Conservation (phyloP, 2,329 filamentous ascomycete genomes). For the Botrytis fragariae region DNA sequence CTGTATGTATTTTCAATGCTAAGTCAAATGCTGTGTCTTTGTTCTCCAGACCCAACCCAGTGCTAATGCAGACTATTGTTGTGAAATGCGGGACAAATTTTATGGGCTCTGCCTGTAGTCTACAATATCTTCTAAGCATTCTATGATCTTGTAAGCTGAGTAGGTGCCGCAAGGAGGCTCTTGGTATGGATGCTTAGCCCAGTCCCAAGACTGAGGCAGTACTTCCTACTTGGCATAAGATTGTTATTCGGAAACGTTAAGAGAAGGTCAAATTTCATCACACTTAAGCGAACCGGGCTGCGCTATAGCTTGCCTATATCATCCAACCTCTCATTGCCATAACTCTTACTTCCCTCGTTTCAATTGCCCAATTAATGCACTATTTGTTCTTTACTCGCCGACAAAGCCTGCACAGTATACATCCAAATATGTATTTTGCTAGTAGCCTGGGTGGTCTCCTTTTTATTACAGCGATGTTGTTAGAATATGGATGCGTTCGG, state of each 20-base stretch:
- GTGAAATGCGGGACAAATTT: not conserved
- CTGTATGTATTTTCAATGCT: not conserved
- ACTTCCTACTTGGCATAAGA: not conserved
- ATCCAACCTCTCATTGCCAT: not conserved
- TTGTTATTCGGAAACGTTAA: not conserved
- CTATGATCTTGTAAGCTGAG: not conserved
- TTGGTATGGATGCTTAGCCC: not conserved
- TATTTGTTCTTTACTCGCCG: not conserved
- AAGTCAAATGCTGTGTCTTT: no score
- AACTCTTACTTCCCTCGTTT: not conserved
- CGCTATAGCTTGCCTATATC: not conserved
- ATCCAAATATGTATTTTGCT: not conserved
- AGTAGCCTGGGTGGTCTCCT: not conserved
- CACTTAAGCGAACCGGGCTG: not conserved
- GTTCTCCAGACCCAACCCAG: no score
- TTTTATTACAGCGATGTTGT: not conserved
- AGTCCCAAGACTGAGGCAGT: not conserved
- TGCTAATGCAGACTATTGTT: not conserved
- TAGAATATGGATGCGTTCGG: not conserved
- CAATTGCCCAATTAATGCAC: not conserved
- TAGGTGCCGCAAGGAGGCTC: not conserved
- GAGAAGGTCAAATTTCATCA: not conserved
- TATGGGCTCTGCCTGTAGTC: not conserved
- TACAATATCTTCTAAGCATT: not conserved
- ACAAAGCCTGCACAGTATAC: not conserved